A percentile compares a stretch with the other conserved stretches of the same genome.
Conservation (phyloP, 129 eudicot species). For the Tagetes patula region DNA sequence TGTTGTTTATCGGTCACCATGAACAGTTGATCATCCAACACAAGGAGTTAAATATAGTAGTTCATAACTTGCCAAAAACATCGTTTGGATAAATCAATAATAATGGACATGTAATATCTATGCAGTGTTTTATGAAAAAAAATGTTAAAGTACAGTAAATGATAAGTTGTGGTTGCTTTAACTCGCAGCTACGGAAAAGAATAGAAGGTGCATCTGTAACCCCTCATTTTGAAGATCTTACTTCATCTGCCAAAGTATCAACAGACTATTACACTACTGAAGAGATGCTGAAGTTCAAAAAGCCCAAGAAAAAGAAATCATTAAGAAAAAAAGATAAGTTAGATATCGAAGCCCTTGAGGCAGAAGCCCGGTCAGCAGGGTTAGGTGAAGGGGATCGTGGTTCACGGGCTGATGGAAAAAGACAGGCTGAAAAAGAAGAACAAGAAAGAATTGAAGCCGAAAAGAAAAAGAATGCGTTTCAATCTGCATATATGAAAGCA, state of each 20-base stretch:
- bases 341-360: conserved; percentile 86
- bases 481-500: conserved; percentile 75
- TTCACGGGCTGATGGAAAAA: conserved; percentile 70
- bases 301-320: conserved; percentile 96
- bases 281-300: conserved; percentile 84
- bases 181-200: conserved; percentile 74
- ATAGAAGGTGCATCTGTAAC: conserved; percentile 61
- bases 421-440: conserved; percentile 70
- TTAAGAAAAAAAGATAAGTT: conserved; percentile 85
- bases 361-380: conserved; percentile 90
- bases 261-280: conserved; percentile 87
- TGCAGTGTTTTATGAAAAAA: background rate
- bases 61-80: background rate
- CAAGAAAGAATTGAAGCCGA: conserved; percentile 79
- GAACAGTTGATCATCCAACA: background rate
- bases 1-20: conserved; percentile 2
- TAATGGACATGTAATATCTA: background rate
- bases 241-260: conserved; percentile 48
- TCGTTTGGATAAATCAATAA: background rate
- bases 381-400: conserved; percentile 84
- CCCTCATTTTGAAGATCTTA: conserved; percentile 62
- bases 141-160: background rate
- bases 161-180: background rate
- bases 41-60: background rate
- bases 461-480: conserved; percentile 67